These are phyloP conservation scores for Chara braunii DNA, from an alignment of 139 green algal species.

Conservation along the genomic window DNA sequence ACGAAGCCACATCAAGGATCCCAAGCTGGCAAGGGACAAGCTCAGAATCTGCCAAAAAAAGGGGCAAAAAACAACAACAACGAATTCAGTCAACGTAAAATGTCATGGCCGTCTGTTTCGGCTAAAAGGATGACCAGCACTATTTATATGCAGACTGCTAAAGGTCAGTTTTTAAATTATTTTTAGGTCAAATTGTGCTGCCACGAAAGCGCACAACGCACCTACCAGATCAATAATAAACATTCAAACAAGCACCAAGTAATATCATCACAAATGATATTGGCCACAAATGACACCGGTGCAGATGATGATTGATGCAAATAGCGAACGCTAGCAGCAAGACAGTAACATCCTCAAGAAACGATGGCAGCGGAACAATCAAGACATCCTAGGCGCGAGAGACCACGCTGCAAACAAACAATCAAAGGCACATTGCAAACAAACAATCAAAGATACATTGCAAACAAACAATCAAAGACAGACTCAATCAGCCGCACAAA, in stretches of 20 bases:
- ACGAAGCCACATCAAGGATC: slow-evolving; percentile 35
- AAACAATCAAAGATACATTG: background rate
- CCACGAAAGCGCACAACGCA: background rate
- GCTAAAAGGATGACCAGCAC: background rate
- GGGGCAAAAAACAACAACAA: background rate
- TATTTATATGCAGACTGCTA: background rate
- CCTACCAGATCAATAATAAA: background rate
- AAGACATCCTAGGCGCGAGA: too few relatives aligned
- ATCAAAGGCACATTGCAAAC: background rate
- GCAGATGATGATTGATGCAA: too few relatives aligned
- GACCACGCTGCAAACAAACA: too few relatives aligned
- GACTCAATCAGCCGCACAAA: background rate
- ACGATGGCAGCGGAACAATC: too few relatives aligned
- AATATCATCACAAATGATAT: too few relatives aligned
- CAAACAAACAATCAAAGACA: background rate
- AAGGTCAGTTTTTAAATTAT: background rate
- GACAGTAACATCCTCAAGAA: too few relatives aligned
- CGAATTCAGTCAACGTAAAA: background rate
- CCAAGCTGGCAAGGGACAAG: slow-evolving; percentile 24
- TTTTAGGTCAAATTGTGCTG: background rate
- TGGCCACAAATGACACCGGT: too few relatives aligned
- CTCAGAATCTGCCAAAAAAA: slow-evolving; percentile 27
- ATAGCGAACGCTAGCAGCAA: too few relatives aligned
- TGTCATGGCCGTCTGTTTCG: background rate
- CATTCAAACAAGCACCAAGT: too few relatives aligned